Percentiles rank a stretch among this genome's conserved stretches.
Conservation (phyloP, 805 yeast species). For the Wickerhamiella musiphila region DNA sequence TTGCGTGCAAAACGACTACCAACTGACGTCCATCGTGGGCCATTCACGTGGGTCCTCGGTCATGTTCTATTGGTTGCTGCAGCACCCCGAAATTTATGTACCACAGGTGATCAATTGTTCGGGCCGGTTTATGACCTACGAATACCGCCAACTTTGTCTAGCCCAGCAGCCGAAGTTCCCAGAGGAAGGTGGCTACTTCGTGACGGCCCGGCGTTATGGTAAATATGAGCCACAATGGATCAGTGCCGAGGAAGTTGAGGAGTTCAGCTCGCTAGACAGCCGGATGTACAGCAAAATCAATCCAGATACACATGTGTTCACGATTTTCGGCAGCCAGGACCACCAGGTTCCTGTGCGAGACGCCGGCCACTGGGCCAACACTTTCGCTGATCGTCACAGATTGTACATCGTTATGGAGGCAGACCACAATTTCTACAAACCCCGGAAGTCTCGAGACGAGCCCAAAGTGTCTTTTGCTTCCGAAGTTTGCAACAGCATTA, state of each 20-base stretch:
- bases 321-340: slow-evolving; percentile 59
- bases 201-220: slow-evolving; percentile 33
- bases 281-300: slow-evolving; percentile 4
- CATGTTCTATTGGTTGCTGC: slow-evolving; percentile 52
- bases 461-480: slow-evolving; percentile 39
- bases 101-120: slow-evolving; percentile 58
- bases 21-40: slow-evolving; percentile 42
- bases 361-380: slow-evolving; percentile 38
- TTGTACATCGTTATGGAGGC: slow-evolving; percentile 47
- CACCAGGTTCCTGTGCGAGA: slow-evolving; percentile 48
- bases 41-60: slow-evolving; percentile 74
- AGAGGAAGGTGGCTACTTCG: slow-evolving; percentile 24
- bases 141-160: slow-evolving; percentile 5
- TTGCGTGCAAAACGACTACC: slow-evolving; percentile 18
- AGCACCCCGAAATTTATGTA: slow-evolving; percentile 23
- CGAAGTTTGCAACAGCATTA: slow-evolving; percentile 32
- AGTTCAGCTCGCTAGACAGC: slow-evolving; percentile 21
- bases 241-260: slow-evolving; percentile 27
- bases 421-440: slow-evolving; percentile 67
- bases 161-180: slow-evolving; percentile 4
- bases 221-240: slow-evolving; percentile 26
- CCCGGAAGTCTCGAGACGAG: slow-evolving; percentile 1
- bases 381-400: slow-evolving; percentile 39
- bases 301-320: slow-evolving; percentile 34
- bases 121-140: slow-evolving; percentile 34